Base-by-base conservation (phyloP, 2,329 filamentous ascomycete species). In the Daldinia eschscholtzii region DNA sequence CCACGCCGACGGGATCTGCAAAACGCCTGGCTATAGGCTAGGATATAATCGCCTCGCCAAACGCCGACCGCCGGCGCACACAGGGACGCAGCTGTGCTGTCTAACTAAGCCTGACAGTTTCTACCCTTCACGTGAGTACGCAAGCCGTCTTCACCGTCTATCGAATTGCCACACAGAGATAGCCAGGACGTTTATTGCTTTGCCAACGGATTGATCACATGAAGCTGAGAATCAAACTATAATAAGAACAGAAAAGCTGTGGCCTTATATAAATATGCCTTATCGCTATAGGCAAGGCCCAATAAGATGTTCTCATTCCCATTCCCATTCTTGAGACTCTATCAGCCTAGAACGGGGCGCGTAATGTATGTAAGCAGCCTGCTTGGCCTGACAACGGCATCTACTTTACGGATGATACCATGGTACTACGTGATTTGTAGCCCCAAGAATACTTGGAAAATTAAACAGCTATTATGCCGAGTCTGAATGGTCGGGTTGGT, bases 21-120 rank as follows among this genome's bases (percentile, higher is more conserved):
- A 50, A 5, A 13, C 13, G 26, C 46, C 46, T 50, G 13, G 46
- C 12, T 28, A 50, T 10, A 33, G 15, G 46, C 18, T 18, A 6
- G 26, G 46, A 52, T 28, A 52, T 52, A 20, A n/a, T 52, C 46
- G 26, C 33, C 26, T 52, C 15, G 26, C 46, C 20, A 52, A 33
- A 52, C 46, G 46, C 46, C 15, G 46, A 52, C 28, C 26, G 15
- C 15, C 2, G 20, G 20, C 20, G 4, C n/a, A 33, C 46, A 15
- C 15, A 33, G 13, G 28, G 46, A 52, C 46, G 28, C 46, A 52
- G 26, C 26, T 15, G 46, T 52, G 46, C 26, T 12, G 28, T 35
- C 33, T 35, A 10, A 26, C 13, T 33, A 52, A 33, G 46, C 26
- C 15, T 50, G 13, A 52, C 41, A 42, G 46, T 33, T 52, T 52